phyloP scores from a whole-genome alignment of 441 rosid species.

The Kokia cookei region DNA sequence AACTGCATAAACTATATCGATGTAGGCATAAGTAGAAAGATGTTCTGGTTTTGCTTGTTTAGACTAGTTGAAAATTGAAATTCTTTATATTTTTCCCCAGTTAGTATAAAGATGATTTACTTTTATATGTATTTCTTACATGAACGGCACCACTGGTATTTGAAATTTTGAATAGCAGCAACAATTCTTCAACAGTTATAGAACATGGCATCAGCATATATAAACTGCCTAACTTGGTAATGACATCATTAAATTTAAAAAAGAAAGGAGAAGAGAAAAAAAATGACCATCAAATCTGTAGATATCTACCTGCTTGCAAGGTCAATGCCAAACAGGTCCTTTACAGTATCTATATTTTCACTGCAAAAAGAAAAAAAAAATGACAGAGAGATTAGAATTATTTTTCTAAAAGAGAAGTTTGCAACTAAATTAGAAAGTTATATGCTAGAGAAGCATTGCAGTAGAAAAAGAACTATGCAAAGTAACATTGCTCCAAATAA shows the following conservation, averaged over 20 bases:
- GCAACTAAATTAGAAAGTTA: neutral
- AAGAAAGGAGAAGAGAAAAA: neutral
- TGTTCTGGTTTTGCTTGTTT: neutral
- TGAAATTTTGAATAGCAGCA: neutral
- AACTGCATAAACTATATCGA: neutral
- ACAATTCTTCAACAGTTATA: neutral
- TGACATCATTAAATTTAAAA: neutral
- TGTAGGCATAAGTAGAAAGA: neutral
- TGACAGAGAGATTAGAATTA: neutral
- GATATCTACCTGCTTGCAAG: slow-evolving; percentile 70
- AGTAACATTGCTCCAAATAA: neutral
- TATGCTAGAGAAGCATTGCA: neutral
- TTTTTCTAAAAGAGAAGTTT: neutral
- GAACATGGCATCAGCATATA: neutral
- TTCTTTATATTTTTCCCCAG: neutral
- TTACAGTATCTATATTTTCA: slow-evolving; percentile 56
- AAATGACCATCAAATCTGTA: neutral
- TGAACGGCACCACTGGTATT: neutral
- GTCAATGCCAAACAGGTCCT: slow-evolving; percentile 73
- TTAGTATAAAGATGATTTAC: neutral
- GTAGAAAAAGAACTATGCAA: neutral
- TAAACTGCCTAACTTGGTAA: neutral
- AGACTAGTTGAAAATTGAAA: neutral
- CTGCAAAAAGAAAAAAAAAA: slow-evolving; percentile 27
- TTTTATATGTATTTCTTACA: neutral